These are phyloP conservation scores for Pichia kluyveri DNA, from an alignment of 805 yeast species.

Conservation along the genomic window DNA sequence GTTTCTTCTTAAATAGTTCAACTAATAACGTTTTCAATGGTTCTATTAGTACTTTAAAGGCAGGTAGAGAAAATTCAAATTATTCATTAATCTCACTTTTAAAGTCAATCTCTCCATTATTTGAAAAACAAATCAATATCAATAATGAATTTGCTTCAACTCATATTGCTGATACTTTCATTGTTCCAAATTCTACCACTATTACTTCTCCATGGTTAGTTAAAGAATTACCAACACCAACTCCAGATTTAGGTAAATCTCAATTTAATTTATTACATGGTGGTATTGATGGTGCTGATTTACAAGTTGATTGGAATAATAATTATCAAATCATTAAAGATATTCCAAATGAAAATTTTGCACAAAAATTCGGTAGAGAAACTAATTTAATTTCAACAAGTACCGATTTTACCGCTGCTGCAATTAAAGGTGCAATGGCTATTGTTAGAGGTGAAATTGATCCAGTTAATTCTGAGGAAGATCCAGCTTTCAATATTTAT, in stretches of 20 bases:
- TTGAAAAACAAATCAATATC: conserved; percentile 40
- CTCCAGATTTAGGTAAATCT: conserved; percentile 51
- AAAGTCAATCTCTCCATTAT: conserved; percentile 54
- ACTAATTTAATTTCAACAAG: conserved; percentile 60
- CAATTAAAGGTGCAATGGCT: conserved; percentile 72
- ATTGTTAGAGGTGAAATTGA: conserved; percentile 64
- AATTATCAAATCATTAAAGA: conserved; percentile 81
- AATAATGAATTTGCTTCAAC: conserved; percentile 39
- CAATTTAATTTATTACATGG: conserved; percentile 46
- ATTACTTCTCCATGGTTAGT: conserved; percentile 76
- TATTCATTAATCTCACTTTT: conserved; percentile 56
- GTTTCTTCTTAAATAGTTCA: conserved; percentile 70
- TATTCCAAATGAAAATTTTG: conserved; percentile 44
- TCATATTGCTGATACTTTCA: conserved; percentile 44
- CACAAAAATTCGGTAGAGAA: conserved; percentile 67
- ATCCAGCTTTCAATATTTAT: conserved; percentile 52
- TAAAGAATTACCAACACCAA: conserved; percentile 11
- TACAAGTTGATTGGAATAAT: conserved; percentile 77
- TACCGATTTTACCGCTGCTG: conserved; percentile 66
- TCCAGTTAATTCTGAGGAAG: conserved; percentile 77
- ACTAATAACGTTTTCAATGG: conserved; percentile 67
- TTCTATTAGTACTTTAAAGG: conserved; percentile 24
- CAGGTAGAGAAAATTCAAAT: conserved; percentile 24
- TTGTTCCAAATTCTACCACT: conserved; percentile 52
- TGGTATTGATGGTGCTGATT: conserved; percentile 53